A percentile compares a stretch with the other conserved stretches of the same genome.
Evolutionary conservation across 106 monocot species (phyloP).

Genomic region (Allium cepa): DNA sequence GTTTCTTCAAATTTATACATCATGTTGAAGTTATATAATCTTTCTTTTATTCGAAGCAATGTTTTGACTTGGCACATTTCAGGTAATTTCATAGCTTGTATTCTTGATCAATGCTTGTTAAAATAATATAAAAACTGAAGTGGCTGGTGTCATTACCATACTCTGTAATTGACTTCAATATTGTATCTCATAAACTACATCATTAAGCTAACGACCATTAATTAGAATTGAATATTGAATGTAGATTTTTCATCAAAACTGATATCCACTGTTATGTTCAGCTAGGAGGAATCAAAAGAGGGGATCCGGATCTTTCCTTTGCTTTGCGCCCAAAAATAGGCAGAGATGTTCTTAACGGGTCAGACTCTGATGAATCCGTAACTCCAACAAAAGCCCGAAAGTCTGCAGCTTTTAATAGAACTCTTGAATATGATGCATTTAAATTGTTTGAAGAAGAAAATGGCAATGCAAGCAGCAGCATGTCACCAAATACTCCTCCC

Average conservation of each 20-base stretch:
- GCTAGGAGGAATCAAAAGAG: constrained; percentile 72
- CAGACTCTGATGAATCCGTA: constrained; percentile 38
- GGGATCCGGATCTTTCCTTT: constrained; percentile 59
- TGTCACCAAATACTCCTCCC: constrained; percentile 77
- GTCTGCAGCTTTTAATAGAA: constrained; percentile 15
- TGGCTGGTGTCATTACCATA: no score
- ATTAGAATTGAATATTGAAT: not conserved
- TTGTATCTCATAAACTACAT: no score
- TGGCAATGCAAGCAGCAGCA: constrained; percentile 17
- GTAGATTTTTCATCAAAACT: not conserved
- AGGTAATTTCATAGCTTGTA: no score
- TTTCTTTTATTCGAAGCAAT: no score
- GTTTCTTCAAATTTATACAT: no score
- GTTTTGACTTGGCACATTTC: no score
- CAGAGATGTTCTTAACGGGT: constrained; percentile 17
- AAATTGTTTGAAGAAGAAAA: constrained; percentile 21
- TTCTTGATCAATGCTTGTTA: no score
- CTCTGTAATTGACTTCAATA: not conserved
- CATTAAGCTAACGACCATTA: no score
- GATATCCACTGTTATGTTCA: constrained; percentile 11
- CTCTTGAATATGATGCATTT: constrained; percentile 6
- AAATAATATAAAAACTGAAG: no score
- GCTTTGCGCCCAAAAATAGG: constrained; percentile 20
- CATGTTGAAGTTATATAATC: no score
- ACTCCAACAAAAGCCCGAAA: constrained; percentile 30